Conservation (phyloP, 2,329 filamentous ascomycete species). For the Cordyceps sp. region DNA sequence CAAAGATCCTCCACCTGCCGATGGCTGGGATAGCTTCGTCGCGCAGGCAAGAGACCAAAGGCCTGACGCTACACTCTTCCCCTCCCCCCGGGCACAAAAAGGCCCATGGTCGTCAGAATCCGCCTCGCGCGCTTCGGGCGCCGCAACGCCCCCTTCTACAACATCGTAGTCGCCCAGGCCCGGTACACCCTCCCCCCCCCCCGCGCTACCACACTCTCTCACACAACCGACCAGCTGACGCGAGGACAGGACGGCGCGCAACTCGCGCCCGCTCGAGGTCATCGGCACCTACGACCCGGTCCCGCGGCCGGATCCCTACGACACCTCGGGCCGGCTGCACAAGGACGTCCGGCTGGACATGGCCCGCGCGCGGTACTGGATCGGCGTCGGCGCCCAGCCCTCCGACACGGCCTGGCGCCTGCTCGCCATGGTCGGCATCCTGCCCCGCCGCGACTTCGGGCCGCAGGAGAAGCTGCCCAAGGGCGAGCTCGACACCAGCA, state of each 20-base stretch:
- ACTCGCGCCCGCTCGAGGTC: slow-evolving; percentile 83
- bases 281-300: slow-evolving; percentile 63
- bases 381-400: slow-evolving; percentile 91
- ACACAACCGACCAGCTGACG: background rate
- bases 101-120: slow-evolving; percentile 76
- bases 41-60: too few relatives aligned
- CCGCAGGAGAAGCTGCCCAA: slow-evolving; percentile 9
- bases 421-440: slow-evolving; percentile 53
- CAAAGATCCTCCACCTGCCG: too few relatives aligned
- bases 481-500: slow-evolving; percentile 9
- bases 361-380: slow-evolving; percentile 77
- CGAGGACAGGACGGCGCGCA: slow-evolving; percentile 62
- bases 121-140: slow-evolving; percentile 87
- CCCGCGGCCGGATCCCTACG: slow-evolving; percentile 45
- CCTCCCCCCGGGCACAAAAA: background rate
- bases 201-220: background rate
- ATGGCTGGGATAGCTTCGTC: too few relatives aligned
- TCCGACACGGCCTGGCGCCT: slow-evolving; percentile 80
- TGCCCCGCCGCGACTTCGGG: slow-evolving; percentile 21
- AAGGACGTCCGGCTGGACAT: slow-evolving; percentile 87
- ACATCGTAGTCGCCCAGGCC: slow-evolving; percentile 89
- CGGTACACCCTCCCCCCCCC: slow-evolving; percentile 35
- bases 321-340: slow-evolving; percentile 48
- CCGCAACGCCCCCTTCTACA: slow-evolving; percentile 82
- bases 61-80: too few relatives aligned